Conservation (phyloP, 768 basidiomycete genomes). For the Rhizopogon roseolus region DNA sequence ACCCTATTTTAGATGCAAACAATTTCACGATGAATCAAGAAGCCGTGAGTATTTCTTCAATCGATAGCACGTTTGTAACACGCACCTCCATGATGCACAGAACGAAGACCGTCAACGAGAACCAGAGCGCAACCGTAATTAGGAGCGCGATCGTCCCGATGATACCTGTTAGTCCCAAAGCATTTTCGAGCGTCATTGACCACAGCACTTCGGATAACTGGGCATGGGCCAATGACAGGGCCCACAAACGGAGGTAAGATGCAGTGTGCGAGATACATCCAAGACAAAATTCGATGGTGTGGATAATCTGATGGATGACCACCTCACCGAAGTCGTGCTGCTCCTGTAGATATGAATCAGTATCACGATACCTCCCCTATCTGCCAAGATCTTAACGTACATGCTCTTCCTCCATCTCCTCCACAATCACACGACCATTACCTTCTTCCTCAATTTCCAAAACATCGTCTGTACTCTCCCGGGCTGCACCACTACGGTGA, state of each 20-base stretch:
- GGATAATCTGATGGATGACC: conserved; percentile 95
- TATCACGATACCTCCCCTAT: conserved; percentile 2
- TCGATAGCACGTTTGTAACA: conserved; percentile 13
- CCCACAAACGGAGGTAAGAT: conserved; percentile 92
- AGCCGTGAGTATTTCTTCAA: background rate
- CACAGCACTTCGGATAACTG: conserved; percentile 94
- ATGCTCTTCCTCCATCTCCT: conserved; percentile 64
- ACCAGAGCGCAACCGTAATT: conserved; percentile 69
- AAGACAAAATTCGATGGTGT: conserved; percentile 98
- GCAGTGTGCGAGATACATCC: conserved; percentile 98
- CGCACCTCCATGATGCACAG: conserved; percentile 95
- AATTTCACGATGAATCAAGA: background rate
- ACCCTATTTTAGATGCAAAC: conserved; percentile 46
- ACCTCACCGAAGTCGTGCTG: conserved; percentile 93
- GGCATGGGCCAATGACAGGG: conserved; percentile 94
- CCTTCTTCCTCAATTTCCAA: conserved; percentile 81
- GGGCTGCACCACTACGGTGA: conserved; percentile 49
- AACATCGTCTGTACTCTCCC: conserved; percentile 53
- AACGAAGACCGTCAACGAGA: conserved; percentile 66
- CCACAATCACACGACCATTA: conserved; percentile 67
- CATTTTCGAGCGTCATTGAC: conserved; percentile 73
- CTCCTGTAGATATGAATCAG: conserved; percentile 40
- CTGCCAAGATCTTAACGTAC: conserved; percentile 40
- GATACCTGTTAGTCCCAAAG: conserved; percentile 59
- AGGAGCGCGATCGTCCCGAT: conserved; percentile 51